Base-by-base conservation (phyloP, 164 flowering plant species). In the Stephania yunnanensis region DNA sequence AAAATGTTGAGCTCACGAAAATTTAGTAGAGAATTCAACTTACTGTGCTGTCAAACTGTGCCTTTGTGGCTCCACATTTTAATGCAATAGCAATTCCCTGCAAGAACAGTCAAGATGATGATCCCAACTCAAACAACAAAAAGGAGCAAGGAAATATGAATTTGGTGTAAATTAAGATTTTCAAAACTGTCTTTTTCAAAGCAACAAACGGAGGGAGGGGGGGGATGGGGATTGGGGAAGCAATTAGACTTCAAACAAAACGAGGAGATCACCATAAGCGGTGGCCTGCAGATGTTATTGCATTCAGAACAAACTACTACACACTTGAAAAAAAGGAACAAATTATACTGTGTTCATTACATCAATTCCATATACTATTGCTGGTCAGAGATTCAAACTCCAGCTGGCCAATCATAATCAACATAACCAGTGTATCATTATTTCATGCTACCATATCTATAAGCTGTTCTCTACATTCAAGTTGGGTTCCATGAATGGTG, bases 1-100 rank as follows among this genome's bases (percentile, higher is more conserved):
- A 65, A 65, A 65, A 65, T 65, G 29, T 58, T 17, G 13, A n/a
- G 50, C 25, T 17, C 45, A 71, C 36, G 29, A 5, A 61, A 63
- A 15, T 9, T 8, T 10, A 1, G 42, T 45, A 19, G 2, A 22
- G 50, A 46, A 12, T 70, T 65, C 31, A 63, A 63, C 88, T 84
- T 84, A 94, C 98, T 81, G 98, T 94, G 87, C 92, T 89, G 79
- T 95, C 99, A 80, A 93, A 93, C 76, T 93, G 97, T 73, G 88
- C 90, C 85, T 95, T 95, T 44, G 99, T 93, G 69, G 97, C 99
- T 76, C 97, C 99, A 85, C 97, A 95, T 81, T 95, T 95, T 53
- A 95, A 80, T 68, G 97, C 99, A 83, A 95, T 76, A 74, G 97
- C 97, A 78, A 95, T 88, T 20, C 99, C 99, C 99, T 95, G 84